A percentile compares a stretch with the other conserved stretches of the same genome.
phyloP scores from a whole-genome alignment of 495 filamentous ascomycete species.

The Parathielavia hyrcaniae region DNA sequence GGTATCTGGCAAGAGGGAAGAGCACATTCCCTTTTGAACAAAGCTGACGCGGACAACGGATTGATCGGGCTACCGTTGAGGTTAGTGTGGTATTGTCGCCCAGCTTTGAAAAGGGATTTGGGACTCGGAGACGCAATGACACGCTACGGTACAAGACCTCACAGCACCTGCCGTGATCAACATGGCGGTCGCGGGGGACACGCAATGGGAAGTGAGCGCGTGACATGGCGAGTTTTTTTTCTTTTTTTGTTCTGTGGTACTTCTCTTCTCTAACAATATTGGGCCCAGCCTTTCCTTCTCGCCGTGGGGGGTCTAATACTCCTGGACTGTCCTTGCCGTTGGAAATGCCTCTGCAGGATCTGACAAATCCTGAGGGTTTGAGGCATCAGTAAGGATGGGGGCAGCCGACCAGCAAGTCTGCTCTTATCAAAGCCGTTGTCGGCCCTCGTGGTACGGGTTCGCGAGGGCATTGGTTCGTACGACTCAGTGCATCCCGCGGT shows the following conservation, averaged over 20 bases:
- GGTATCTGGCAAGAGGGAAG: no score
- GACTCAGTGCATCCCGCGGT: neutral
- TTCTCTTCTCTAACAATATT: neutral
- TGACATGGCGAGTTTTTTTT: constrained; percentile 6
- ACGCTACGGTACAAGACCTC: neutral
- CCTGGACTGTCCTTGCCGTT: neutral
- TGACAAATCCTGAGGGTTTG: neutral
- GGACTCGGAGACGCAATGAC: neutral
- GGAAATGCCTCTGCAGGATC: constrained; percentile 16
- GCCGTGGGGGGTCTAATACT: neutral
- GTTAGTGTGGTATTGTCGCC: no score
- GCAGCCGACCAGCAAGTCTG: neutral
- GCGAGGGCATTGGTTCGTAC: constrained; percentile 15
- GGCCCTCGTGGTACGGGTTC: constrained; percentile 14
- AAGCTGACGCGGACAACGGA: no score
- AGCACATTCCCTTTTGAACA: no score
- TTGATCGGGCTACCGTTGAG: no score
- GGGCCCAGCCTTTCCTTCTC: neutral
- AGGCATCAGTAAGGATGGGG: neutral
- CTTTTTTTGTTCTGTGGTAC: no score
- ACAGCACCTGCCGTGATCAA: neutral
- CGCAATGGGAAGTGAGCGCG: neutral
- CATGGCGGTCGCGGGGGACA: neutral
- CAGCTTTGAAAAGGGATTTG: no score
- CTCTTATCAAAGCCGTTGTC: neutral